Evolutionary conservation across 805 yeast genomes (phyloP).

Genomic region (Limtongia smithiae): DNA sequence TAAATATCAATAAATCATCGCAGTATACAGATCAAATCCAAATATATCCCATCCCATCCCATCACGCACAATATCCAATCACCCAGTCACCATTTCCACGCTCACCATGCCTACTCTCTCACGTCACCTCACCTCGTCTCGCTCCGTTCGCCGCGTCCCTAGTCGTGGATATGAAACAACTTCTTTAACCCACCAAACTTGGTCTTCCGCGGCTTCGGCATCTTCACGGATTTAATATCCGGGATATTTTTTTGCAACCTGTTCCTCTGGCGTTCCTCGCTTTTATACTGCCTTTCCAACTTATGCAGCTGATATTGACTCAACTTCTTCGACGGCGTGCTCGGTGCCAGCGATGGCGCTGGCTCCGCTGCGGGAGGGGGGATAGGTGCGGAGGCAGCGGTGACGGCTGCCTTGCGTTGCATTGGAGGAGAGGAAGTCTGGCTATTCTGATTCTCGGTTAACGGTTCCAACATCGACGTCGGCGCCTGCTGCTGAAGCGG

Average conservation of each 20-base stretch:
- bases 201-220: conserved; percentile 18
- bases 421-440: background rate
- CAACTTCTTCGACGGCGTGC: conserved; percentile 10
- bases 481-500: too few species aligned
- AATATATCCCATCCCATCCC: too few species aligned
- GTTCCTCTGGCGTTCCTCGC: conserved; percentile 45
- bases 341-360: background rate
- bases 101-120: too few species aligned
- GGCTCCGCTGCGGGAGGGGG: background rate
- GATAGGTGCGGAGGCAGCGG: background rate
- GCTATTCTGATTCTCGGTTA: conserved; percentile 1
- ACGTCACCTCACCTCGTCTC: too few species aligned
- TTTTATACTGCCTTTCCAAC: conserved; percentile 12
- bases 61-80: too few species aligned
- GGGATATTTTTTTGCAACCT: too few species aligned
- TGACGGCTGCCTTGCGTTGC: background rate
- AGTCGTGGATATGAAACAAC: conserved; percentile 11
- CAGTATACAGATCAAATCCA: too few species aligned
- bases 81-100: too few species aligned
- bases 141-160: too few species aligned
- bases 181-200: conserved; percentile 19
- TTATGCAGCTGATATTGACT: conserved; percentile 20
- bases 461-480: background rate
- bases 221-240: background rate
- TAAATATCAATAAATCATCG: too few species aligned